phyloP scores from a whole-genome alignment of 2,329 filamentous ascomycete species.

The Rachicladosporium sp. region DNA sequence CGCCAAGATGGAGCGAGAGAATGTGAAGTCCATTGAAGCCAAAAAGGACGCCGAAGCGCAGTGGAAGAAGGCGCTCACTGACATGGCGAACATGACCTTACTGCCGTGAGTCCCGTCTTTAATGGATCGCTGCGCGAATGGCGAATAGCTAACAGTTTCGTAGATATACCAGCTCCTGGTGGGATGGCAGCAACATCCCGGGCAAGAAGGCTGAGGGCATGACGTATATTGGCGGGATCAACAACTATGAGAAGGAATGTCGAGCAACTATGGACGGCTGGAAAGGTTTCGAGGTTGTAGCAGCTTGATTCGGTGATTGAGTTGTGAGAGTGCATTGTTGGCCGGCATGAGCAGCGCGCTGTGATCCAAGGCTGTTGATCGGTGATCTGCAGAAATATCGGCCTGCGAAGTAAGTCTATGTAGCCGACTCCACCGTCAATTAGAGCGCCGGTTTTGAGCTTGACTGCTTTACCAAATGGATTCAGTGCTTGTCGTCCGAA shows the following conservation, averaged over 20 bases:
- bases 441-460: no score
- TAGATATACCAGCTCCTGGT: conserved; percentile 20
- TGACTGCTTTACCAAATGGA: no score
- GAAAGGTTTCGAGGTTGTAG: conserved; percentile 19
- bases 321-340: no score
- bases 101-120: conserved; percentile 17
- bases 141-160: no score
- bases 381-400: no score
- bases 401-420: no score
- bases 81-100: conserved; percentile 17
- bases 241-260: conserved; percentile 27
- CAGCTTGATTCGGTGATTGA: neutral
- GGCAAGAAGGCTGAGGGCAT: conserved; percentile 31
- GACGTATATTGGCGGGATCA: conserved; percentile 27
- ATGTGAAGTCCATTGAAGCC: conserved; percentile 28
- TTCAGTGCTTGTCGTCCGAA: no score
- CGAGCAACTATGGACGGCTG: conserved; percentile 25
- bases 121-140: conserved; percentile 17
- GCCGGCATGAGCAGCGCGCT: no score
- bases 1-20: conserved; percentile 24
- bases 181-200: conserved; percentile 31
- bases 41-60: conserved; percentile 30
- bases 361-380: no score
- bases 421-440: no score
- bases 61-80: conserved; percentile 24